These are phyloP conservation scores for Mortierella sp. DNA, from an alignment of 371 early-diverging fungal genomes.

Conservation along the genomic window DNA sequence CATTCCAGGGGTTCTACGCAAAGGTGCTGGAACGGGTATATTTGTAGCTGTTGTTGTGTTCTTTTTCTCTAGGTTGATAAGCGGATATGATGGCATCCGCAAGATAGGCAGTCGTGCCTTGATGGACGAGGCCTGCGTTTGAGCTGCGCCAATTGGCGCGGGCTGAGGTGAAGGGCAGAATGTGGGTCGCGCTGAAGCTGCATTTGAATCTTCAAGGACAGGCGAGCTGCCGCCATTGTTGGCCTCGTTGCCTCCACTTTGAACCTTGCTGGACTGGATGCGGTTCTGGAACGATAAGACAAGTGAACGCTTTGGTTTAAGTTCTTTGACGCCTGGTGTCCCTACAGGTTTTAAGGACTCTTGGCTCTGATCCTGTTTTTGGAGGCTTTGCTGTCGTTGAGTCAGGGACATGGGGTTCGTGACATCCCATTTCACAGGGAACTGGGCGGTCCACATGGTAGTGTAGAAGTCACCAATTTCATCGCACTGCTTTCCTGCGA, in stretches of 20 bases:
- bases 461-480: constrained; percentile 46
- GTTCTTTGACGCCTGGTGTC: constrained; percentile 9
- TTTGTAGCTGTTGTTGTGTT: background rate
- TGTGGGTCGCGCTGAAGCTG: background rate
- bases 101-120: constrained; percentile 14
- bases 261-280: constrained; percentile 16
- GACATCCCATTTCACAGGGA: constrained; percentile 25
- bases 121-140: constrained; percentile 4
- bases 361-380: constrained; percentile 4
- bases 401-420: constrained; percentile 11
- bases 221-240: background rate
- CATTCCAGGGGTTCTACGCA: background rate
- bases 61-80: constrained; percentile 30
- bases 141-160: background rate
- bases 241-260: background rate
- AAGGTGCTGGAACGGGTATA: background rate
- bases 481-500: constrained; percentile 29
- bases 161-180: background rate
- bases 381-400: constrained; percentile 19
- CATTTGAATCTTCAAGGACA: background rate
- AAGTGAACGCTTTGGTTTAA: constrained; percentile 25
- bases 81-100: constrained; percentile 27
- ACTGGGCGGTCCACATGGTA: constrained; percentile 30
- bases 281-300: constrained; percentile 36
- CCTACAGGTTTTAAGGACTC: background rate